Percentiles rank a stretch among this genome's conserved stretches.
Conservation (phyloP, 1,284 basidiomycete species). For the Ganoderma resinaceum region DNA sequence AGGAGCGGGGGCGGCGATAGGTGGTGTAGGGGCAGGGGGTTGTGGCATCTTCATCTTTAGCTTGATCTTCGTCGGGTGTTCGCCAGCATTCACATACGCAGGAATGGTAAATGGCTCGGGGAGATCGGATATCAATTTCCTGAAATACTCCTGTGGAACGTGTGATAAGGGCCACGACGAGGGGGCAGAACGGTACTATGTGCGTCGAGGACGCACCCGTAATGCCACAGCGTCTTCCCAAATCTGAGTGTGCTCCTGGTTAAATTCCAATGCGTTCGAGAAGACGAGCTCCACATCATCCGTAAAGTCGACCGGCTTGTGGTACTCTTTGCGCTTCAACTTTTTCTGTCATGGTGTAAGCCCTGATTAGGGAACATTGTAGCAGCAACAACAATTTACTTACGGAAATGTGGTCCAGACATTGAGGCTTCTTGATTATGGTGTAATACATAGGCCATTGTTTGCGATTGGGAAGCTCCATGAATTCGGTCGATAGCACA, state of each 20-base stretch:
- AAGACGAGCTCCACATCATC: constrained; percentile 91
- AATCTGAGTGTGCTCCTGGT: constrained; percentile 76
- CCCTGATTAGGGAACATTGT: neutral
- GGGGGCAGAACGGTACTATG: neutral
- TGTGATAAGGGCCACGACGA: neutral
- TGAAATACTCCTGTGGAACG: constrained; percentile 65
- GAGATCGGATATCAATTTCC: constrained; percentile 76
- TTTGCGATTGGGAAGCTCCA: constrained; percentile 82
- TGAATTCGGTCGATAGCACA: constrained; percentile 78
- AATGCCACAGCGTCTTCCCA: constrained; percentile 77
- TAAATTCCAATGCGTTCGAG: constrained; percentile 87
- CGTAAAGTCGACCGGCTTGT: constrained; percentile 73
- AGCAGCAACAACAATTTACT: constrained; percentile 34
- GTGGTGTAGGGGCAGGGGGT: constrained; percentile 33
- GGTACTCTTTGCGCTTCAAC: constrained; percentile 79
- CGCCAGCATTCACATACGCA: constrained; percentile 54
- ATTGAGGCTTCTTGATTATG: constrained; percentile 83
- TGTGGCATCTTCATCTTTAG: constrained; percentile 70
- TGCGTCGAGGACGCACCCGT: constrained; percentile 52
- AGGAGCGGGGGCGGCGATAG: constrained; percentile 28
- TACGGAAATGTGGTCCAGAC: constrained; percentile 83
- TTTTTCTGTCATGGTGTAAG: constrained; percentile 59
- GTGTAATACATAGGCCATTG: constrained; percentile 89
- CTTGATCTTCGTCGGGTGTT: constrained; percentile 67
- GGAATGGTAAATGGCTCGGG: constrained; percentile 66